Percentiles rank a stretch among this genome's conserved stretches.
These are phyloP conservation scores for Nemania sp. DNA, from an alignment of 2,329 filamentous ascomycete species.

Conservation along the genomic window DNA sequence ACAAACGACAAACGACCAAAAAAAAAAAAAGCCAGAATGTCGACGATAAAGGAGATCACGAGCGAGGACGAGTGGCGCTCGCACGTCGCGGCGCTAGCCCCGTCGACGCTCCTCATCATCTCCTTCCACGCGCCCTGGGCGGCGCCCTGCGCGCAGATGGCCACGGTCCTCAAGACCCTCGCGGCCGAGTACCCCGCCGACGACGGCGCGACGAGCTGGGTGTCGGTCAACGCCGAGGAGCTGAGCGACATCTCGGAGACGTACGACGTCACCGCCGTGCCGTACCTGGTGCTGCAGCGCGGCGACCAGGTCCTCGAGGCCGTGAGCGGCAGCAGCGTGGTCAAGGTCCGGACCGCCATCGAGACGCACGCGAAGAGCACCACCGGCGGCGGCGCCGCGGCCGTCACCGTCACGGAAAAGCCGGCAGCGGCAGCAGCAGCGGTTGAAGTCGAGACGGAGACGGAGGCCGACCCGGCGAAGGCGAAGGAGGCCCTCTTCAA, in stretches of 20 bases:
- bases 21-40: too few relatives aligned
- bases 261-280: conserved; percentile 94
- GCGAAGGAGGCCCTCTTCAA: conserved; percentile 84
- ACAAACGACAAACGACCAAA: too few relatives aligned
- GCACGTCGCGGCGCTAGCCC: conserved; percentile 67
- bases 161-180: conserved; percentile 80
- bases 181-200: conserved; percentile 80
- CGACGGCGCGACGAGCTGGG: conserved; percentile 72
- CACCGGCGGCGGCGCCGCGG: conserved; percentile 37
- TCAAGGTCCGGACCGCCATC: conserved; percentile 82
- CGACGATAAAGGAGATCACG: conserved; percentile 76
- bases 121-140: conserved; percentile 98
- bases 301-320: conserved; percentile 78
- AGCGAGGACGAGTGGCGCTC: conserved; percentile 74
- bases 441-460: conserved; percentile 42
- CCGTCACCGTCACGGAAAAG: conserved; percentile 31
- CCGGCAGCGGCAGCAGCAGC: conserved; percentile 38
- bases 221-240: conserved; percentile 92
- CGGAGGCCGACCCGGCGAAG: conserved; percentile 54
- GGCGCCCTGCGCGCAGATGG: conserved; percentile 93
- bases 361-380: conserved; percentile 73
- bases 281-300: conserved; percentile 83
- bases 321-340: conserved; percentile 86
- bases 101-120: conserved; percentile 76
- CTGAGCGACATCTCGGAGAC: conserved; percentile 87